Conservation (phyloP, 805 yeast species). For the Wickerhamiella australiensis region DNA sequence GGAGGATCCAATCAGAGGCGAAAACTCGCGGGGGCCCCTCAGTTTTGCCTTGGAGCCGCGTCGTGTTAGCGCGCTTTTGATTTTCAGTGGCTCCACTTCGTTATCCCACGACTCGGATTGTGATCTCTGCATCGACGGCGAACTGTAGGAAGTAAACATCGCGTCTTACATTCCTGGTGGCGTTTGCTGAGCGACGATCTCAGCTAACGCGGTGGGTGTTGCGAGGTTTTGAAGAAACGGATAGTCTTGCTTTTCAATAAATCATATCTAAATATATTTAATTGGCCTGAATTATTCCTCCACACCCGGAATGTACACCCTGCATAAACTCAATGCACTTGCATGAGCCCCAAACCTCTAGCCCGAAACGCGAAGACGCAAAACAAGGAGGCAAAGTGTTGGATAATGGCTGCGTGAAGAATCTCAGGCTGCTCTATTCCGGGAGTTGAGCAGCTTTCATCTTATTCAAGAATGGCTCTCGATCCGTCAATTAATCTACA, state of each 20-base stretch:
- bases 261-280: neutral
- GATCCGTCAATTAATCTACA: neutral
- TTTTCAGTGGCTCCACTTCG: conserved; percentile 13
- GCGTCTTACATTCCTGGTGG: conserved; percentile 9
- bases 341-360: neutral
- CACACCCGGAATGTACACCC: conserved; percentile 1
- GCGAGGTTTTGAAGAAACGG: neutral
- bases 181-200: neutral
- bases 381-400: neutral
- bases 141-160: conserved; percentile 7
- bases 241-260: neutral
- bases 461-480: neutral
- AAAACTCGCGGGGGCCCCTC: conserved; percentile 20
- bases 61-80: conserved; percentile 22
- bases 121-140: conserved; percentile 2
- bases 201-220: neutral
- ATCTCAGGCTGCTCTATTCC: too few relatives aligned
- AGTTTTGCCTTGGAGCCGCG: conserved; percentile 20
- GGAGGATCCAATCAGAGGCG: conserved; percentile 14
- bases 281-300: neutral
- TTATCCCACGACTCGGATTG: conserved; percentile 7
- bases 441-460: neutral
- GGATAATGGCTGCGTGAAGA: too few relatives aligned
- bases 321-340: neutral
- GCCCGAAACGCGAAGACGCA: neutral